phyloP scores from a whole-genome alignment of 1,139 yeast genomes.

The Nadsonia commutata region DNA sequence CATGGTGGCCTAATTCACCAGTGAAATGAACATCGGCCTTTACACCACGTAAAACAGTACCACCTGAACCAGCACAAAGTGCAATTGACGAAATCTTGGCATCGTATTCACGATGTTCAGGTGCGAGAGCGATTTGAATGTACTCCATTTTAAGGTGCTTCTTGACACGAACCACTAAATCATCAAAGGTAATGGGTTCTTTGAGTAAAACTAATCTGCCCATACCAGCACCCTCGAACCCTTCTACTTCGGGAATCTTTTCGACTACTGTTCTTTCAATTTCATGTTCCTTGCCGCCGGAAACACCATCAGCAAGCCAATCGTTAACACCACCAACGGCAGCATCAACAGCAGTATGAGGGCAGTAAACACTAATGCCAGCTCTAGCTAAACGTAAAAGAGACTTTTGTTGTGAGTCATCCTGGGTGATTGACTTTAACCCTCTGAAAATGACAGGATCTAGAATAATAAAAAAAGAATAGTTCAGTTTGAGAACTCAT shows the following conservation, averaged over 20 bases:
- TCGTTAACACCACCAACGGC: conserved; percentile 87
- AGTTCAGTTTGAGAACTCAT: conserved; percentile 4
- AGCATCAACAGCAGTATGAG: conserved; percentile 94
- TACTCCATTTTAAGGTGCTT: conserved; percentile 33
- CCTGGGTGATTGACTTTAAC: conserved; percentile 53
- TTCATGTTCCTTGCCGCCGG: conserved; percentile 20
- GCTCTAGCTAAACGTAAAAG: conserved; percentile 56
- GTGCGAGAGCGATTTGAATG: conserved; percentile 50
- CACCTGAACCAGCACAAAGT: conserved; percentile 93
- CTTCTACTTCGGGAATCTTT: conserved; percentile 14
- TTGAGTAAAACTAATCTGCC: conserved; percentile 55
- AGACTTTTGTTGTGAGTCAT: conserved; percentile 70
- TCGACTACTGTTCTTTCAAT: conserved; percentile 12
- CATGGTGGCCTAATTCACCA: conserved; percentile 93
- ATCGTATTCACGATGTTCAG: conserved; percentile 18
- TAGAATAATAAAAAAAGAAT: too few relatives aligned
- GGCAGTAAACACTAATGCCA: conserved; percentile 78
- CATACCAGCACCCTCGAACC: conserved; percentile 56
- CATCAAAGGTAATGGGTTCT: conserved; percentile 29
- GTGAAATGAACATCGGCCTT: conserved; percentile 70
- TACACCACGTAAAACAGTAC: conserved; percentile 46
- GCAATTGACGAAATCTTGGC: conserved; percentile 35
- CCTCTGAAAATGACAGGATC: conserved; percentile 82
- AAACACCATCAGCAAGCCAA: conserved; percentile 60
- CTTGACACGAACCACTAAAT: conserved; percentile 43